Evolutionary conservation across 257 asterid genomes (phyloP).

Genomic region (Solanum verrucosum): DNA sequence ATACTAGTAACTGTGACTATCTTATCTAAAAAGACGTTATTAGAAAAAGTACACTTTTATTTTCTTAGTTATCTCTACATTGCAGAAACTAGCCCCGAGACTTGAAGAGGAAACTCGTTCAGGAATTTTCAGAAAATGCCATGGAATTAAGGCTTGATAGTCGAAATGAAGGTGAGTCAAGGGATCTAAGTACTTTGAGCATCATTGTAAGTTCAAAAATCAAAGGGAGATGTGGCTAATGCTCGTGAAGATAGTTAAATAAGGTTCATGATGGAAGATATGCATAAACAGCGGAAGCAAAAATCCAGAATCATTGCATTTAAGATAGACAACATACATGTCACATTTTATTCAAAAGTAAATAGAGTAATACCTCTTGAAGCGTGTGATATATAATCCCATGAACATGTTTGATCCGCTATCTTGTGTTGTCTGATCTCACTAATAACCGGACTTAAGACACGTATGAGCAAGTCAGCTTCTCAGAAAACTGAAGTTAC

Average conservation of each 20-base stretch:
- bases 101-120: background rate
- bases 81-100: background rate
- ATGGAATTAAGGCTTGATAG: constrained; percentile 3
- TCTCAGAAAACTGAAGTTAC: background rate
- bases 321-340: background rate
- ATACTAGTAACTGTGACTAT: background rate
- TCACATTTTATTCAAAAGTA: background rate
- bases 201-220: no score
- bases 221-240: background rate
- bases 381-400: background rate
- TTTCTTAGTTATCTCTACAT: background rate
- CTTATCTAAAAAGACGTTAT: background rate
- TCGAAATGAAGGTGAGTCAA: background rate
- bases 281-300: background rate
- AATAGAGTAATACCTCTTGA: background rate
- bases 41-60: background rate
- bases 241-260: background rate
- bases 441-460: no score
- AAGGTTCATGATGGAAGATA: constrained; percentile 10
- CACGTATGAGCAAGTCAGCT: background rate
- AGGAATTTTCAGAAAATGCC: background rate
- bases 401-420: background rate
- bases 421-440: background rate
- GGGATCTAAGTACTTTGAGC: background rate
- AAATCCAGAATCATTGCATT: background rate